phyloP scores from a whole-genome alignment of 805 yeast species.

The Wickerhamomyces alni region DNA sequence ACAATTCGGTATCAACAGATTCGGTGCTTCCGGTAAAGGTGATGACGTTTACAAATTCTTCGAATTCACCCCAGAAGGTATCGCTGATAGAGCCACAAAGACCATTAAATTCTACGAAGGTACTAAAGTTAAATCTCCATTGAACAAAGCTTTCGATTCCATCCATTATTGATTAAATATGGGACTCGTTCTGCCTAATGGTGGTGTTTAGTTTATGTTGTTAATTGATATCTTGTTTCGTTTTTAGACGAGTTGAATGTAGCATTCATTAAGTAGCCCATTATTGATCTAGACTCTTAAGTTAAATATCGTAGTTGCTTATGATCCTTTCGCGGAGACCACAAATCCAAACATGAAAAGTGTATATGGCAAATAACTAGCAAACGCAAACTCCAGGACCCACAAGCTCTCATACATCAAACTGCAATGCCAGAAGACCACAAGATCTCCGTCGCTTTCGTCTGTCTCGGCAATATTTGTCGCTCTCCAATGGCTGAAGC shows the following conservation, averaged over 20 bases:
- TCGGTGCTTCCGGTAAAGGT: slow-evolving; percentile 95
- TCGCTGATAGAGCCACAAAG: slow-evolving; percentile 79
- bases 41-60: slow-evolving; percentile 75
- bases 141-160: slow-evolving; percentile 69
- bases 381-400: too few species aligned
- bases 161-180: slow-evolving; percentile 6
- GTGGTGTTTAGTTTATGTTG: background rate
- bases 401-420: too few species aligned
- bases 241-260: too few species aligned
- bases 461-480: slow-evolving; percentile 88
- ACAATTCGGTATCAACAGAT: slow-evolving; percentile 91
- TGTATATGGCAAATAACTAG: too few species aligned
- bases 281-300: background rate
- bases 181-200: too few species aligned
- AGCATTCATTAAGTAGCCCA: background rate
- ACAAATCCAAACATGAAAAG: too few species aligned
- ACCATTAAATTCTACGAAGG: slow-evolving; percentile 83
- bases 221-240: background rate
- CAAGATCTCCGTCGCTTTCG: slow-evolving; percentile 68
- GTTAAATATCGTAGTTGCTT: background rate
- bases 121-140: slow-evolving; percentile 62
- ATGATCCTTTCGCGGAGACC: too few species aligned
- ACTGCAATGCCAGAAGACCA: too few species aligned
- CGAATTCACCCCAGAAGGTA: slow-evolving; percentile 89
- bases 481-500: slow-evolving; percentile 99